These are phyloP conservation scores for Spatholobus suberectus DNA, from an alignment of 306 rosid species.

Conservation along the genomic window DNA sequence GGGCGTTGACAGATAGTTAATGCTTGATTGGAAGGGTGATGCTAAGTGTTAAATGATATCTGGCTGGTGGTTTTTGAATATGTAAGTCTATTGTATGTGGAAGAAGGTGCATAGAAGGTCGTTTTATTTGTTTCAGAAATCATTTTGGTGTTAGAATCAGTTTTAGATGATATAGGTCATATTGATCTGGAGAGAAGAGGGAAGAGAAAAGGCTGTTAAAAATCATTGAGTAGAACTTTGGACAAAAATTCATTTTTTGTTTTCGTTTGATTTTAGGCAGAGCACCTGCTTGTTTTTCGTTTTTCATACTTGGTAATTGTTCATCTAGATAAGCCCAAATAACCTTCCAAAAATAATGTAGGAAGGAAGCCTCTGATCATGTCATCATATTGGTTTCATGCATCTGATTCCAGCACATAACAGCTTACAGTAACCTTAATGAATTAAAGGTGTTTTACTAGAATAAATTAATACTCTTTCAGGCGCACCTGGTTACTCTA, in stretches of 20 bases:
- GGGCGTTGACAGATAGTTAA: slow-evolving; percentile 15
- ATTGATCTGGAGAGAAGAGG: slow-evolving; percentile 1
- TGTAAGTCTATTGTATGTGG: slow-evolving; percentile 10
- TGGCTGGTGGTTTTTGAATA: not conserved
- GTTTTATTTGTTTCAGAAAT: not conserved
- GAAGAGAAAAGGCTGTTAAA: not conserved
- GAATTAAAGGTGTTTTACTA: slow-evolving; percentile 26
- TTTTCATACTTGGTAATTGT: slow-evolving; percentile 12
- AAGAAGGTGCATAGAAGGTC: not conserved
- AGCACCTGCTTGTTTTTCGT: not conserved
- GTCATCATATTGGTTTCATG: slow-evolving; percentile 17
- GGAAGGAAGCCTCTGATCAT: slow-evolving; percentile 14
- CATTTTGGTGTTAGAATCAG: slow-evolving; percentile 7
- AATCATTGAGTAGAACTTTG: not conserved
- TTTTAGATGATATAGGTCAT: slow-evolving; percentile 17
- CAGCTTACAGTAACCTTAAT: not conserved
- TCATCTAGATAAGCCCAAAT: slow-evolving; percentile 8
- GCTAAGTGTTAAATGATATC: not conserved
- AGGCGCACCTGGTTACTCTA: slow-evolving; percentile 23
- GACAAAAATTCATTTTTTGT: not conserved
- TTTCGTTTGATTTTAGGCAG: not conserved
- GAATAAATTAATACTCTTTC: not conserved
- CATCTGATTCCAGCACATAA: slow-evolving; percentile 12
- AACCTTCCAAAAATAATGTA: not conserved
- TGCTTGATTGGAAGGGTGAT: not conserved